Evolutionary conservation across 495 filamentous ascomycete genomes (phyloP).

Genomic region (Parathielavia appendiculata): DNA sequence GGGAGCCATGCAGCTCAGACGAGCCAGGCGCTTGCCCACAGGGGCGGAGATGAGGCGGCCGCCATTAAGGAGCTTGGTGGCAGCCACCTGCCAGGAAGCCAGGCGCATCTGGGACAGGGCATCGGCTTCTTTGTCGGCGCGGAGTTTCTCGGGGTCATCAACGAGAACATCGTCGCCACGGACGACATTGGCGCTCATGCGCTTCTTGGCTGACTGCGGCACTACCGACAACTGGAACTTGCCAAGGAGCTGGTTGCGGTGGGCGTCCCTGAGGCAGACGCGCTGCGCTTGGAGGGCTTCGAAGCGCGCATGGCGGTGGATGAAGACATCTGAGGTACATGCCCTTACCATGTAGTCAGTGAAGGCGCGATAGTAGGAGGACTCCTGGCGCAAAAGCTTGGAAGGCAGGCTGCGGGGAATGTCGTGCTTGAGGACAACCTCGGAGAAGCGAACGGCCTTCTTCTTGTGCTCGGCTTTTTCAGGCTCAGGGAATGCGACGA

Average conservation of each 20-base stretch:
- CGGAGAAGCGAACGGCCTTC: conserved; percentile 74
- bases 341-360: conserved; percentile 58
- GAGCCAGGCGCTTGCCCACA: conserved; percentile 55
- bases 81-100: conserved; percentile 75
- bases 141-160: conserved; percentile 55
- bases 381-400: conserved; percentile 56
- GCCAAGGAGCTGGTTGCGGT: conserved; percentile 69
- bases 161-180: conserved; percentile 50
- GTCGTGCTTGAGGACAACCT: conserved; percentile 47
- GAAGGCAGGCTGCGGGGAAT: conserved; percentile 43
- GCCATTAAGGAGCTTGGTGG: conserved; percentile 68
- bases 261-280: conserved; percentile 56
- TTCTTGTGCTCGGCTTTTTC: conserved; percentile 44
- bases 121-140: conserved; percentile 72
- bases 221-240: conserved; percentile 63
- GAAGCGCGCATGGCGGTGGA: conserved; percentile 76
- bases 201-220: conserved; percentile 51
- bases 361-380: conserved; percentile 90
- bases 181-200: conserved; percentile 54
- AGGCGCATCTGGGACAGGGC: conserved; percentile 69
- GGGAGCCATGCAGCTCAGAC: conserved; percentile 44
- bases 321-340: conserved; percentile 64
- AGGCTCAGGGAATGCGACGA: conserved; percentile 26
- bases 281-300: conserved; percentile 84
- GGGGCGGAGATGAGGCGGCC: conserved; percentile 76